A percentile compares a stretch with the other conserved stretches of the same genome.
Conservation (phyloP, 2,329 filamentous ascomycete genomes). For the Fusarium sp. region DNA sequence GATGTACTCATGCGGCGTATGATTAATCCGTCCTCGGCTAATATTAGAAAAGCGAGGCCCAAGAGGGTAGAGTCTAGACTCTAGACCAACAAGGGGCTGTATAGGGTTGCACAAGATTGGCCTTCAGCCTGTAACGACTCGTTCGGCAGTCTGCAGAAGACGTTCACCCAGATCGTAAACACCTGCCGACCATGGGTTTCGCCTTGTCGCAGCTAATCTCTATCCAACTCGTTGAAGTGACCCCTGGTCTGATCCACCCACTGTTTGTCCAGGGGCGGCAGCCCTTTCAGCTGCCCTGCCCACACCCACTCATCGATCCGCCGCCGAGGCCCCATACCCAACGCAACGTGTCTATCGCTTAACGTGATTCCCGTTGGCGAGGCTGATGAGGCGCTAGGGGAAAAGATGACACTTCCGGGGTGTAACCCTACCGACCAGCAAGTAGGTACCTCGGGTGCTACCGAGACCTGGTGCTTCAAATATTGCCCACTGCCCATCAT, state of each 20-base stretch:
- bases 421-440: neutral
- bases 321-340: neutral
- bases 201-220: neutral
- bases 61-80: neutral
- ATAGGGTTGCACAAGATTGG: neutral
- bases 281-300: neutral
- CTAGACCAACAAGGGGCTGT: neutral
- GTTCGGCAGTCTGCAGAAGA: neutral
- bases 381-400: neutral
- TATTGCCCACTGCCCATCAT: neutral
- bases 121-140: neutral
- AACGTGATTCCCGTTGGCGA: slow-evolving; percentile 21
- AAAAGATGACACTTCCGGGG: neutral
- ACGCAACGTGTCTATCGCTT: slow-evolving; percentile 3
- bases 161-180: neutral
- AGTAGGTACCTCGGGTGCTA: neutral
- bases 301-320: neutral
- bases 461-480: slow-evolving; percentile 3
- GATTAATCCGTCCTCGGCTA: slow-evolving; percentile 9
- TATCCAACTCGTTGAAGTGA: neutral
- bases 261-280: neutral
- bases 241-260: neutral
- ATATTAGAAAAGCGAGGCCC: slow-evolving; percentile 22
- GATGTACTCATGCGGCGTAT: slow-evolving; percentile 32
- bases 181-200: neutral